Base-by-base conservation (phyloP, 1,139 yeast genomes). In the Pichia sp. region DNA sequence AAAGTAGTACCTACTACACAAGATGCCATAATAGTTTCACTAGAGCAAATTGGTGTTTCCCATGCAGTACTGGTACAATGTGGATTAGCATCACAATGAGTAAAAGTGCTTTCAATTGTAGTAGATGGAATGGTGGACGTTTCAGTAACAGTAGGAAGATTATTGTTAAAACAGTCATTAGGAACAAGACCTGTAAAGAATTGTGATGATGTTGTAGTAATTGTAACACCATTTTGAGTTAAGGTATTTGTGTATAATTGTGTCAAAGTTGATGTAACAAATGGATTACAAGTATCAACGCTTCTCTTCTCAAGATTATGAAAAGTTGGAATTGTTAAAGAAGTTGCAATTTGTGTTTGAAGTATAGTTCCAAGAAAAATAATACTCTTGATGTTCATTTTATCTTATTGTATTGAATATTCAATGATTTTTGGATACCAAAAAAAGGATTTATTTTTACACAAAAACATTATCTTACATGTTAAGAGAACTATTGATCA, bases 41-140 rank as follows among this genome's bases (percentile, higher is more conserved):
- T 33, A 25, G 43, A 29, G 44, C 56, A 53, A 39, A 53, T 47
- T 32, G 54, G 53, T 7, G 55, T 52, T 5, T 32, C 26, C 43
- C 47, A 53, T 6, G 46, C 40, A 5, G 54, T 53, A 4, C 47
- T 43, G 2, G 49, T 49, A 39, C 56, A 53, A 38, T 52, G 56
- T 10, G 41, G 44, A 36, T 52, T 51, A 33, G 45, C 50, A 9
- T 48, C 55, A 49, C 56, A 53, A 43, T 52, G 51, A 8, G 52
- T 47, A 5, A 46, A 50, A 18, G 56, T 53, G 2, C 55, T 50
- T 30, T 40, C 34, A 26, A 36, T 26, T 9, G 34, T 43, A 18
- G 51, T 45, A 4, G 42, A 34, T 11, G 54, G 45, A 32, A 44
- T 48, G 7, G 50, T 48, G 2, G 43, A n/a, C 5, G 45, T 48